Percentiles rank a stretch among this genome's conserved stretches.
Evolutionary conservation across 805 yeast species (phyloP).

Genomic region (Myxozyma nipponensis): DNA sequence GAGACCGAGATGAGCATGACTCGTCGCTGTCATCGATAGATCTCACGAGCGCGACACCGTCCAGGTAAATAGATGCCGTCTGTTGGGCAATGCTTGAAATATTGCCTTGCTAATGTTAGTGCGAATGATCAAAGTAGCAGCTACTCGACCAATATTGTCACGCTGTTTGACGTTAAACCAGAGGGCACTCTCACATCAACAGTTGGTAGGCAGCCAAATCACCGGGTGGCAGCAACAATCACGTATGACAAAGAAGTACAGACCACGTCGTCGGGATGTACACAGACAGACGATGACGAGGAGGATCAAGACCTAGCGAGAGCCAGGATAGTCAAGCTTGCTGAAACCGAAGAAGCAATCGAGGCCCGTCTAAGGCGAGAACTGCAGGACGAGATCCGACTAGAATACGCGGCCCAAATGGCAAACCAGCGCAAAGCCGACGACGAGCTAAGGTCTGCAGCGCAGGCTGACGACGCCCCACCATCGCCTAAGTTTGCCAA

Average conservation of each 20-base stretch:
- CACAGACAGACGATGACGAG: not conserved
- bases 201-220: not conserved
- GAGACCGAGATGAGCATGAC: not conserved
- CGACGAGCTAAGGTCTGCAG: not conserved
- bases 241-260: constrained; percentile 35
- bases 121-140: no score
- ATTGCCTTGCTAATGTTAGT: no score
- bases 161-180: constrained; percentile 9
- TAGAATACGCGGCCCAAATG: not conserved
- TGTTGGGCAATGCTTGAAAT: no score
- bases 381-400: constrained; percentile 13
- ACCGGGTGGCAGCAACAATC: constrained; percentile 3
- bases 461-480: not conserved
- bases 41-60: no score
- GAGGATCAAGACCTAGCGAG: not conserved
- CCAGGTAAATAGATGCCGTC: no score
- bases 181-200: not conserved
- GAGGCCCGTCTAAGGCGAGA: constrained; percentile 6
- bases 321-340: not conserved
- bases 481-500: not conserved
- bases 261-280: constrained; percentile 27
- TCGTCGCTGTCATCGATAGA: no score
- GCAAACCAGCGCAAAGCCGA: not conserved
- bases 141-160: not conserved
- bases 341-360: not conserved